These are phyloP conservation scores for Polygonum aviculare DNA, from an alignment of 148 eudicot genomes.

Conservation along the genomic window DNA sequence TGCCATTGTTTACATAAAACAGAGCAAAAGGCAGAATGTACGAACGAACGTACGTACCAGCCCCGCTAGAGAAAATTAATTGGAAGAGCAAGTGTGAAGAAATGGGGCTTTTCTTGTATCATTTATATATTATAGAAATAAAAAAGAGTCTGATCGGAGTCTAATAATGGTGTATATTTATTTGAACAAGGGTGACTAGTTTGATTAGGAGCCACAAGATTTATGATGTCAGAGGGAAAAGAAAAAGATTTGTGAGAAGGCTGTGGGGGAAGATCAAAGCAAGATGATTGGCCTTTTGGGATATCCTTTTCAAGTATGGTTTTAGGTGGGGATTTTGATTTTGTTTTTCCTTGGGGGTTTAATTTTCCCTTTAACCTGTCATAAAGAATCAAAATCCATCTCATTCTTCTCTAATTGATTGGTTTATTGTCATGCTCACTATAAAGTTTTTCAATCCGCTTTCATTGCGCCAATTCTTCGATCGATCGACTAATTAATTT, in stretches of 20 bases:
- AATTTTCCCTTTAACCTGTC: neutral
- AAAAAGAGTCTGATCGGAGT: neutral
- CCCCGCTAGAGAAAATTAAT: too few relatives aligned
- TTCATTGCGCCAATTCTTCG: neutral
- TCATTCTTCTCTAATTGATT: neutral
- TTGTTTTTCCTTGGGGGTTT: neutral
- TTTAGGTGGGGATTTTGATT: neutral
- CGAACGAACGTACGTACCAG: neutral
- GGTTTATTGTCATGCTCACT: neutral
- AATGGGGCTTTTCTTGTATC: neutral
- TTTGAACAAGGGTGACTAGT: slow-evolving; percentile 5
- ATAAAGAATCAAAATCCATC: neutral
- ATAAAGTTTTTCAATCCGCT: neutral
- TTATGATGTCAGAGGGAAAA: neutral
- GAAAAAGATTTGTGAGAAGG: neutral
- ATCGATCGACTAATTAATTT: too few relatives aligned
- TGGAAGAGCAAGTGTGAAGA: neutral
- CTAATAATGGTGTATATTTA: neutral
- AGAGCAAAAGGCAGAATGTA: neutral
- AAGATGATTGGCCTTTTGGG: neutral
- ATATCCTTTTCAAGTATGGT: slow-evolving; percentile 1
- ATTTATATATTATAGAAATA: neutral
- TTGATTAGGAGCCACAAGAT: slow-evolving; percentile 2
- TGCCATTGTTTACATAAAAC: neutral
- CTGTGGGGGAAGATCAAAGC: neutral